Conservation (phyloP, 2,329 filamentous ascomycete genomes). For the Neoscytalidium dimidiatum region DNA sequence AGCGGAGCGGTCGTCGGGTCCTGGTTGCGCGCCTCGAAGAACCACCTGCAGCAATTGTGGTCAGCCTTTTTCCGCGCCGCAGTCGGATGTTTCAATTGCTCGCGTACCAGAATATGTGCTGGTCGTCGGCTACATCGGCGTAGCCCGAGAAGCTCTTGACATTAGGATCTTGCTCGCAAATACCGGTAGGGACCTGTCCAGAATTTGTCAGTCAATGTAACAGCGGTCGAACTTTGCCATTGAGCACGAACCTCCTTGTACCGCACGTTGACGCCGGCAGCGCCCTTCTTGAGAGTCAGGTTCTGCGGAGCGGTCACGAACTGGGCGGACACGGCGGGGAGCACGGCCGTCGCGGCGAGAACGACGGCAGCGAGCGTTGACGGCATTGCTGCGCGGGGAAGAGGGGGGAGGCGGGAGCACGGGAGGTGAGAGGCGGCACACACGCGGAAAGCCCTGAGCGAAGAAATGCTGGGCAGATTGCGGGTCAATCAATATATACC, state of each 20-base stretch:
- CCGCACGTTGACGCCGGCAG: slow-evolving; percentile 54
- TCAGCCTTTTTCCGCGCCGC: background rate
- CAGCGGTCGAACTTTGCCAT: background rate
- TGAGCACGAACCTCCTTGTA: slow-evolving; percentile 55
- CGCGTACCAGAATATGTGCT: slow-evolving; percentile 57
- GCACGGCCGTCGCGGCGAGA: background rate
- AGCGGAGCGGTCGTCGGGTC: slow-evolving; percentile 56
- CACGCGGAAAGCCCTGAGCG: too few relatives aligned
- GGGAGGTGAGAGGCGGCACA: too few relatives aligned
- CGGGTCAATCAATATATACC: background rate
- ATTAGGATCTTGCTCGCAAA: slow-evolving; percentile 58
- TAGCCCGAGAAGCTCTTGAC: slow-evolving; percentile 61
- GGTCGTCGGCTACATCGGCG: slow-evolving; percentile 52
- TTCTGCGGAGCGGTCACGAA: slow-evolving; percentile 50
- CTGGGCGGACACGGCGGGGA: slow-evolving; percentile 33
- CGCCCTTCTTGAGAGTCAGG: slow-evolving; percentile 46
- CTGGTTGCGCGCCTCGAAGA: slow-evolving; percentile 56
- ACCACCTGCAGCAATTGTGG: slow-evolving; percentile 34
- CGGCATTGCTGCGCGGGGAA: background rate
- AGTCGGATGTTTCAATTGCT: too few relatives aligned
- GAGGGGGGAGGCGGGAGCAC: background rate
- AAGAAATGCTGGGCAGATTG: background rate
- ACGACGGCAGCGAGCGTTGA: background rate
- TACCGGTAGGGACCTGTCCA: slow-evolving; percentile 43
- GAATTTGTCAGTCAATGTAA: background rate